phyloP scores from a whole-genome alignment of 164 flowering plant species.

The Annona cherimola region DNA sequence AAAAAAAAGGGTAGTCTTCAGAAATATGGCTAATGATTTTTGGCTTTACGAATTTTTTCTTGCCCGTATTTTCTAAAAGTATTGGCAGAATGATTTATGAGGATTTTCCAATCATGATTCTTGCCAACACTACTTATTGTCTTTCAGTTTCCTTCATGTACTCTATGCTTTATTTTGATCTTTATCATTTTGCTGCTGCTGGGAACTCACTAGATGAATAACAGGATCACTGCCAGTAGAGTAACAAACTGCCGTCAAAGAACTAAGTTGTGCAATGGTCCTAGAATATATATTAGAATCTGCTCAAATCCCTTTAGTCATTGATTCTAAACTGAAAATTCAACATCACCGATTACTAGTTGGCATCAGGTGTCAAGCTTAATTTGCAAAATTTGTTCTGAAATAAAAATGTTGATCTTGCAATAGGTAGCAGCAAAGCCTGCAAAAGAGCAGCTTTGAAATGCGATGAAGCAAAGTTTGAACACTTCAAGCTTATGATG shows the following conservation, averaged over 20 bases:
- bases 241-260: too few relatives aligned
- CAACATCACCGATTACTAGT: background rate
- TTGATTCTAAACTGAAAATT: too few relatives aligned
- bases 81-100: background rate
- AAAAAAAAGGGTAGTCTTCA: too few relatives aligned
- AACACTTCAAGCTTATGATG: constrained; percentile 45
- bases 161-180: too few relatives aligned
- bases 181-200: too few relatives aligned
- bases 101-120: too few relatives aligned
- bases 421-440: constrained; percentile 57
- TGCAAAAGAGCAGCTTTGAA: constrained; percentile 66
- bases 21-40: too few relatives aligned
- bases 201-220: background rate
- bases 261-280: too few relatives aligned
- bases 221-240: background rate
- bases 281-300: too few relatives aligned
- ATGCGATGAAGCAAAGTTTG: constrained; percentile 66
- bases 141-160: too few relatives aligned
- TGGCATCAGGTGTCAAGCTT: background rate
- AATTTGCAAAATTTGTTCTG: background rate
- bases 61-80: background rate
- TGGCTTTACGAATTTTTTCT: background rate
- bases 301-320: too few relatives aligned
- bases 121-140: too few relatives aligned
- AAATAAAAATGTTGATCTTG: background rate